These are phyloP conservation scores for Lachnellula willkommii DNA, from an alignment of 2,329 filamentous ascomycete species.

Conservation along the genomic window DNA sequence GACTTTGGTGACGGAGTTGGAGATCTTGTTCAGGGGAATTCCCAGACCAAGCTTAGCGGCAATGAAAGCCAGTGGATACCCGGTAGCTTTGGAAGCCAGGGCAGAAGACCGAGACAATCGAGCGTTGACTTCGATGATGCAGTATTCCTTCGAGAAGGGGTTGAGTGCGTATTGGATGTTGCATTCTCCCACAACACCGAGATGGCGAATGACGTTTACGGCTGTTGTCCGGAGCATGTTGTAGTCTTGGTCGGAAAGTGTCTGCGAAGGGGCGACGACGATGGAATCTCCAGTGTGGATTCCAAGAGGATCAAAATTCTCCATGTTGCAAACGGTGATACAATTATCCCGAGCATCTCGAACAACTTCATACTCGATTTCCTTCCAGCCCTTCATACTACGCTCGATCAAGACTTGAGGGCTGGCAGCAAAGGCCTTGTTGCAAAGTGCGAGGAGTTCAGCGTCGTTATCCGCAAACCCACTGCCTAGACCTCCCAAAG, in stretches of 20 bases:
- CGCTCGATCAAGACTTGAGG: conserved; percentile 95
- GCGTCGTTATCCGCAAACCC: conserved; percentile 87
- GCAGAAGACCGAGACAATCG: conserved; percentile 93
- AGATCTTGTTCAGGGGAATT: conserved; percentile 93
- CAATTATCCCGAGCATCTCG: conserved; percentile 95
- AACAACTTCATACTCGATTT: conserved; percentile 98
- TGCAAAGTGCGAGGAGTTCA: conserved; percentile 81
- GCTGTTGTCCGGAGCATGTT: conserved; percentile 98
- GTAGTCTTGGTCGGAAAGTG: conserved; percentile 94
- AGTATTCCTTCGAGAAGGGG: conserved; percentile 91
- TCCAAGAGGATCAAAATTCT: conserved; percentile 97
- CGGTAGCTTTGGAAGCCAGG: conserved; percentile 92
- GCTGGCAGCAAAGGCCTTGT: conserved; percentile 90
- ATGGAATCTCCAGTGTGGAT: conserved; percentile 99
- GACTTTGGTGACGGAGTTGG: conserved; percentile 90
- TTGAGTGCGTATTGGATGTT: conserved; percentile 99
- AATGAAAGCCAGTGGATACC: conserved; percentile 93
- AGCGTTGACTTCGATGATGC: conserved; percentile 98
- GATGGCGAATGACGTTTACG: conserved; percentile 92
- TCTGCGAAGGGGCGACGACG: conserved; percentile 95
- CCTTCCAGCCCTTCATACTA: conserved; percentile 99
- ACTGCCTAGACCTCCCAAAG: conserved; percentile 88
- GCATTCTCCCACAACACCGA: conserved; percentile 96
- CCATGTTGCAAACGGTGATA: conserved; percentile 99
- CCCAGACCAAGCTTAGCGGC: conserved; percentile 93